These are phyloP conservation scores for Trichoderma orchidacearum DNA, from an alignment of 495 filamentous ascomycete species.

Conservation along the genomic window DNA sequence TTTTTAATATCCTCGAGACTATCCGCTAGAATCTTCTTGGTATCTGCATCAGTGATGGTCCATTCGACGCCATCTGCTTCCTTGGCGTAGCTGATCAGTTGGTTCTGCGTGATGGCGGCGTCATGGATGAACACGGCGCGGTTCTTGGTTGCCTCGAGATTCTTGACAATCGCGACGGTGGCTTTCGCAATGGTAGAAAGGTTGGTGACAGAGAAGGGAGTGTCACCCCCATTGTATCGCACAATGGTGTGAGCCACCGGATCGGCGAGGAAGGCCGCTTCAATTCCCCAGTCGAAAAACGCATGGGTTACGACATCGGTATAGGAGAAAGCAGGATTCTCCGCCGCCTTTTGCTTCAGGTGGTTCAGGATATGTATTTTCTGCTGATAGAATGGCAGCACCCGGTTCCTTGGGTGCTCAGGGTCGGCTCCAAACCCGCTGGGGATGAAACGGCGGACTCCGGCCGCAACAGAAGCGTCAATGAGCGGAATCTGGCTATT, in stretches of 20 bases:
- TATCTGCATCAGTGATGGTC: neutral
- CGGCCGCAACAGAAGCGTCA: conserved; percentile 27
- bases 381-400: conserved; percentile 24
- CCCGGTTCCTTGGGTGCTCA: conserved; percentile 14
- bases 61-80: conserved; percentile 24
- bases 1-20: neutral
- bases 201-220: conserved; percentile 24
- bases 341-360: conserved; percentile 21
- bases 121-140: conserved; percentile 26
- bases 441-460: conserved; percentile 34
- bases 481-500: conserved; percentile 22
- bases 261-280: conserved; percentile 23
- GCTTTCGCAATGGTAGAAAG: conserved; percentile 25
- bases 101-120: conserved; percentile 23
- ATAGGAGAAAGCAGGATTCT: conserved; percentile 24
- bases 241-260: conserved; percentile 16
- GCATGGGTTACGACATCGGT: conserved; percentile 25
- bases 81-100: conserved; percentile 24
- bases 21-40: neutral
- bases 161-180: conserved; percentile 25
- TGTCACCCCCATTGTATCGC: conserved; percentile 32
- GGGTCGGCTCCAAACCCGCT: conserved; percentile 26
- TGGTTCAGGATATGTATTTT: conserved; percentile 28
- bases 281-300: conserved; percentile 37
- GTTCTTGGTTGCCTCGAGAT: conserved; percentile 37